phyloP scores from a whole-genome alignment of 306 rosid species.

The Ziziphus jujuba region DNA sequence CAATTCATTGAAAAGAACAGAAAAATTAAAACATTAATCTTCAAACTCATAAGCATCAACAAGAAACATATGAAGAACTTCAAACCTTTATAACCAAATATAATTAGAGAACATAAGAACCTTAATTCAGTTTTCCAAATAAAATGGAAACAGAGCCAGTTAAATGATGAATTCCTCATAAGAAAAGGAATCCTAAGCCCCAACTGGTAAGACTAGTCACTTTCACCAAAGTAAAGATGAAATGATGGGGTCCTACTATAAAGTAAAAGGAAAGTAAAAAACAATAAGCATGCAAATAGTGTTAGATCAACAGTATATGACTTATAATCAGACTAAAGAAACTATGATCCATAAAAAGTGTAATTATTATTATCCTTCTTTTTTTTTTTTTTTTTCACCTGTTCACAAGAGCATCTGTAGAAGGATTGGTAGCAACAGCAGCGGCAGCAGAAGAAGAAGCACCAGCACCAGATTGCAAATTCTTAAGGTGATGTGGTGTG shows the following conservation, averaged over 20 bases:
- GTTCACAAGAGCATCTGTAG: slow-evolving; percentile 30
- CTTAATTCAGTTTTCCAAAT: slow-evolving; percentile 20
- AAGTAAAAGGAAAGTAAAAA: slow-evolving; percentile 29
- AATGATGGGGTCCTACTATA: slow-evolving; percentile 28
- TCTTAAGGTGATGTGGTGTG: slow-evolving; percentile 36
- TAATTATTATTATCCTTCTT: background rate
- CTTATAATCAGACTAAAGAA: background rate
- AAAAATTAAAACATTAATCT: background rate
- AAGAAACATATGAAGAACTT: slow-evolving; percentile 1
- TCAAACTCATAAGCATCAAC: background rate
- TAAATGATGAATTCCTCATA: slow-evolving; percentile 10
- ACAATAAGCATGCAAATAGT: slow-evolving; percentile 3
- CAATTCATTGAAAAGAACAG: background rate
- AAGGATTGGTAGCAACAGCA: slow-evolving; percentile 24
- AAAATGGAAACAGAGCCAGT: slow-evolving; percentile 12
- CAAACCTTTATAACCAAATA: slow-evolving; percentile 10
- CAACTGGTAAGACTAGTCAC: slow-evolving; percentile 32
- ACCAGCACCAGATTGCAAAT: slow-evolving; percentile 31
- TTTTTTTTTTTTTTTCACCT: slow-evolving; percentile 30
- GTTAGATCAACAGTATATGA: background rate
- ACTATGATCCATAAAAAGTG: background rate
- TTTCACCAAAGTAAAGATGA: slow-evolving; percentile 37
- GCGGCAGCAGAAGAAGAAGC: background rate
- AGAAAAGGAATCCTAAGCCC: slow-evolving; percentile 34
- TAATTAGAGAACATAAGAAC: slow-evolving; percentile 21